Evolutionary conservation across 73 alveolate genomes (phyloP).

Genomic region (Loxodes magnus): DNA sequence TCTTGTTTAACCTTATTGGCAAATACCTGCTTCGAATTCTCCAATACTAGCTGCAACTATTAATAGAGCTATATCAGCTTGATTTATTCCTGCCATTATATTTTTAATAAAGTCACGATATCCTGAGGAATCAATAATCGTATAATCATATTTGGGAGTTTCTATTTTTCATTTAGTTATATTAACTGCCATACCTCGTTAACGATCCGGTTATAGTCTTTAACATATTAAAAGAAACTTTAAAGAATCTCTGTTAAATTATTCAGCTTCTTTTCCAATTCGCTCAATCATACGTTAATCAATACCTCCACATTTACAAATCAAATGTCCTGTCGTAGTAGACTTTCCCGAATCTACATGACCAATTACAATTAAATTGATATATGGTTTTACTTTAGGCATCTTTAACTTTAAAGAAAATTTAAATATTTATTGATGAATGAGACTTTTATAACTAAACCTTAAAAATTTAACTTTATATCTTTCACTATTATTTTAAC

Average conservation of each 20-base stretch:
- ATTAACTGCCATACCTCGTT: constrained; percentile 39
- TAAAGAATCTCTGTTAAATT: constrained; percentile 18
- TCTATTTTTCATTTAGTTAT: constrained; percentile 26
- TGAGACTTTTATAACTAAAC: not conserved
- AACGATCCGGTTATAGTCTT: constrained; percentile 45
- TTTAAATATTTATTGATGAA: not conserved
- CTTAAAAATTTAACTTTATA: not conserved
- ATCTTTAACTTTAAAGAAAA: not conserved
- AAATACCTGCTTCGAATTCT: constrained; percentile 36
- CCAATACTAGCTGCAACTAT: constrained; percentile 56
- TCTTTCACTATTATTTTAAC: not conserved
- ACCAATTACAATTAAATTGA: constrained; percentile 34
- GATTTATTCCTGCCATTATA: constrained; percentile 35
- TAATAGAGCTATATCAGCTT: constrained; percentile 58
- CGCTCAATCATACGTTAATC: constrained; percentile 26
- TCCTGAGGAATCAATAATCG: constrained; percentile 70
- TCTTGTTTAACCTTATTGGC: constrained; percentile 30
- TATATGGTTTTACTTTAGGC: not conserved
- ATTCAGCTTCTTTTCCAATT: constrained; percentile 38
- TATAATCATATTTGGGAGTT: constrained; percentile 27
- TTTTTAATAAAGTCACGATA: constrained; percentile 22
- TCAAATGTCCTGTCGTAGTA: constrained; percentile 50
- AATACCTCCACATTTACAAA: constrained; percentile 32
- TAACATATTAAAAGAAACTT: constrained; percentile 50
- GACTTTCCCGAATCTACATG: constrained; percentile 36